Conservation (phyloP, 768 basidiomycete genomes). For the Lentinula sp. region DNA sequence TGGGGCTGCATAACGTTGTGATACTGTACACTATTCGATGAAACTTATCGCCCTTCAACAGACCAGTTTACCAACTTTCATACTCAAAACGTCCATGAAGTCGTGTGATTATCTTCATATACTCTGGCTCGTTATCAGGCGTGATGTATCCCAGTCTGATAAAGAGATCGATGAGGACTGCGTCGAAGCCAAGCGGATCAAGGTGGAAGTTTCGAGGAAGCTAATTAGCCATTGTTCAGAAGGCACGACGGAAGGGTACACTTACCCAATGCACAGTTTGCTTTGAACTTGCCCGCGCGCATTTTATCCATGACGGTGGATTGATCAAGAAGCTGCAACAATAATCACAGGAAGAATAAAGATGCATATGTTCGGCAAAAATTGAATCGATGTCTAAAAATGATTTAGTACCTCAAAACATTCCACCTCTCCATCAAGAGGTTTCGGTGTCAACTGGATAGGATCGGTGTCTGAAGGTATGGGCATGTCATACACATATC, state of each 20-base stretch:
- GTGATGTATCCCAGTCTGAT: conserved; percentile 83
- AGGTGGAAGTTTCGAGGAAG: neutral
- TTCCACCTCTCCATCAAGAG: conserved; percentile 92
- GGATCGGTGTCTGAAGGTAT: conserved; percentile 51
- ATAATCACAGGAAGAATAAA: neutral
- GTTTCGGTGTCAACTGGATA: conserved; percentile 54
- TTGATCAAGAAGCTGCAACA: conserved; percentile 56
- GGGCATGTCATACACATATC: conserved; percentile 80
- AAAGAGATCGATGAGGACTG: conserved; percentile 86
- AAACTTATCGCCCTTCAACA: neutral
- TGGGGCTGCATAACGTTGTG: too few relatives aligned
- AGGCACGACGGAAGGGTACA: conserved; percentile 5
- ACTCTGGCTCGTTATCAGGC: conserved; percentile 82
- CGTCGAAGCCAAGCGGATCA: neutral
- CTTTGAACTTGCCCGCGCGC: conserved; percentile 74
- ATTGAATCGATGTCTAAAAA: neutral
- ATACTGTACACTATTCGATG: too few relatives aligned
- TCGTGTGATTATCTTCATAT: conserved; percentile 66
- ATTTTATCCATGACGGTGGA: conserved; percentile 59
- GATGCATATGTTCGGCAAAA: neutral
- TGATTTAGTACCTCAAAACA: conserved; percentile 64
- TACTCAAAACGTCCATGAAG: conserved; percentile 71
- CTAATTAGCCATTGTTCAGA: neutral
- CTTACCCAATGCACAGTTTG: conserved; percentile 84
- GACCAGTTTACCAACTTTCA: conserved; percentile 39